A percentile compares a stretch with the other conserved stretches of the same genome.
phyloP scores from a whole-genome alignment of 1,139 yeast genomes.

The Sugiyamaella novakii region DNA sequence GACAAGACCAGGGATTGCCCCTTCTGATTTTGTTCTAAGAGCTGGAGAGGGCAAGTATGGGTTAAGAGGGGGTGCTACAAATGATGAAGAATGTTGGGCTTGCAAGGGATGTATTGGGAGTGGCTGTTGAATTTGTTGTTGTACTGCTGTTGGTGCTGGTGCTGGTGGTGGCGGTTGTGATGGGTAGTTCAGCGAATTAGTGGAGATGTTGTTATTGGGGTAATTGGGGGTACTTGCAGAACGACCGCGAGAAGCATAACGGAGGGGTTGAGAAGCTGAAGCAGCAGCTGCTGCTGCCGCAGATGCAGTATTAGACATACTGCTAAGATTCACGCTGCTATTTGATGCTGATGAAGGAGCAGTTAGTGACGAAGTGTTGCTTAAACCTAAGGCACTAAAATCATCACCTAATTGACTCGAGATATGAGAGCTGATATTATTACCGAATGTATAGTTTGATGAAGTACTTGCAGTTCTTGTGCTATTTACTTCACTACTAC shows the following conservation, averaged over 20 bases:
- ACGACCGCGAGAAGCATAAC: conserved; percentile 25
- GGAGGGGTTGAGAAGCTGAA: conserved; percentile 15
- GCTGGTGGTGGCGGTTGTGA: conserved; percentile 10
- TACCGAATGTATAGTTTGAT: conserved; percentile 17
- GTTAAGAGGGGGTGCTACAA: neutral
- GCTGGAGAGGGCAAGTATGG: conserved; percentile 11
- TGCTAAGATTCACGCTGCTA: neutral
- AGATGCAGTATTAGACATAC: too few species aligned
- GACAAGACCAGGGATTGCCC: conserved; percentile 10
- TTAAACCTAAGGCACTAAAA: conserved; percentile 14
- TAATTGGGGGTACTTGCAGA: conserved; percentile 26
- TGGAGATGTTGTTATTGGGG: conserved; percentile 8
- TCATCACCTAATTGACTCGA: conserved; percentile 13
- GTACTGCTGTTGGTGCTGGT: conserved; percentile 14
- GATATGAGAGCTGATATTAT: neutral
- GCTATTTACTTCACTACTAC: conserved; percentile 17
- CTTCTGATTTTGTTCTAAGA: conserved; percentile 12
- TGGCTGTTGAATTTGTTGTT: conserved; percentile 16
- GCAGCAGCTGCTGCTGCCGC: conserved; percentile 19
- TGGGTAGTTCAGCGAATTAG: conserved; percentile 22
- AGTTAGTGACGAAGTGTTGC: conserved; percentile 1
- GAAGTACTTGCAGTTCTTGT: conserved; percentile 13
- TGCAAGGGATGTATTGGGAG: conserved; percentile 8
- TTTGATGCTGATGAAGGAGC: neutral
- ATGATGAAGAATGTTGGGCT: conserved; percentile 9